Percentiles rank a stretch among this genome's conserved stretches.
Evolutionary conservation across 352 stramenopile species (phyloP).

Genomic region (Pilasporangium apinafurcum): DNA sequence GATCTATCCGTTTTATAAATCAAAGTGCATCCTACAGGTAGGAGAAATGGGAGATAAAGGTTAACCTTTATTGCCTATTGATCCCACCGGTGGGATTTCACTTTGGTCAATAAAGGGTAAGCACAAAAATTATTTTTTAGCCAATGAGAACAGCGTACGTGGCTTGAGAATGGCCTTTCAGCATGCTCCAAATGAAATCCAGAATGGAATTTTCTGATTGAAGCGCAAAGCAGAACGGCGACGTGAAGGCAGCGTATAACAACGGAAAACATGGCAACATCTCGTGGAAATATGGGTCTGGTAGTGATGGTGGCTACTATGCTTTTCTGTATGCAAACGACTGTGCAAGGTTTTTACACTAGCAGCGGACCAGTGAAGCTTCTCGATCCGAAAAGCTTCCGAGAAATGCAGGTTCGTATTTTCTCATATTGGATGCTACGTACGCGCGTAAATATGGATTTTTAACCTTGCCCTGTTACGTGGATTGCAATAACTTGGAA

Average conservation of each 20-base stretch:
- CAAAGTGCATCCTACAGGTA: no score
- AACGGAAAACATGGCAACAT: slow-evolving; percentile 6
- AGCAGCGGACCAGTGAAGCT: slow-evolving; percentile 60
- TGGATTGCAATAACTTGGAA: neutral
- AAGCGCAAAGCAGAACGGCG: no score
- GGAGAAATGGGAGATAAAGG: no score
- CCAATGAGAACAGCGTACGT: slow-evolving; percentile 7
- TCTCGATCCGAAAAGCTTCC: slow-evolving; percentile 65
- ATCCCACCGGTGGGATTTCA: no score
- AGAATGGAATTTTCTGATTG: slow-evolving; percentile 4
- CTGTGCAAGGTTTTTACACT: slow-evolving; percentile 50
- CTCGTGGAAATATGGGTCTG: slow-evolving; percentile 10
- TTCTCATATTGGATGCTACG: neutral
- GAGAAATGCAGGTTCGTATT: slow-evolving; percentile 43
- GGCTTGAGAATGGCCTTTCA: neutral
- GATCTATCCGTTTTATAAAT: no score
- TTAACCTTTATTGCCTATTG: no score
- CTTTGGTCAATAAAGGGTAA: no score
- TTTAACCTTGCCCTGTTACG: neutral
- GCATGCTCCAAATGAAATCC: neutral
- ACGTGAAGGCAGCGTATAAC: no score
- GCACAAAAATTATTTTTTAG: no score
- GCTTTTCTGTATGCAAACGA: slow-evolving; percentile 18
- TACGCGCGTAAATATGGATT: neutral
- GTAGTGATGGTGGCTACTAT: slow-evolving; percentile 13